Evolutionary conservation across 805 yeast genomes (phyloP).

Genomic region (Sugiyamaella floridensis): DNA sequence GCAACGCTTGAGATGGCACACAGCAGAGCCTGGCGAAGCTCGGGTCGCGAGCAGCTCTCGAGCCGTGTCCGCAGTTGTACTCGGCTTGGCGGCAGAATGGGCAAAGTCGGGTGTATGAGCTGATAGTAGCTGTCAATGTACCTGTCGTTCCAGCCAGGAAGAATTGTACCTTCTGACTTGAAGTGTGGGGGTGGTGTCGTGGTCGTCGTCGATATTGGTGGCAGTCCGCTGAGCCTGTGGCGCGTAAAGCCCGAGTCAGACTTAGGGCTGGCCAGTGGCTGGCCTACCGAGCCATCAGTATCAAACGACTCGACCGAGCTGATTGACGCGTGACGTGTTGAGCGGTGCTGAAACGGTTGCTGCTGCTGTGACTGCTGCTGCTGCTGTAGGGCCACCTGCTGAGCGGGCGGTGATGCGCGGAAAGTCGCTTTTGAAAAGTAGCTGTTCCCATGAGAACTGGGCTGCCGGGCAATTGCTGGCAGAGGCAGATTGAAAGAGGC

Average conservation of each 20-base stretch:
- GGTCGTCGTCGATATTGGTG: background rate
- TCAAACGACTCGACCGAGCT: conserved; percentile 12
- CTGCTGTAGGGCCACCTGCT: background rate
- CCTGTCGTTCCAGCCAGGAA: conserved; percentile 25
- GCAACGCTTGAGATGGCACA: conserved; percentile 11
- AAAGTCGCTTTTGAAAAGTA: conserved; percentile 13
- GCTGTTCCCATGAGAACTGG: conserved; percentile 3
- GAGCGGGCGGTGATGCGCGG: background rate
- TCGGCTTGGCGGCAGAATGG: conserved; percentile 32
- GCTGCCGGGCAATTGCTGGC: background rate
- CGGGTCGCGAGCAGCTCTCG: conserved; percentile 20
- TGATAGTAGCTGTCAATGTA: conserved; percentile 33
- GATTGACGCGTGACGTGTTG: conserved; percentile 9
- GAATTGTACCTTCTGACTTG: background rate
- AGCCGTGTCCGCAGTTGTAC: conserved; percentile 28
- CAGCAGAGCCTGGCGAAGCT: conserved; percentile 25
- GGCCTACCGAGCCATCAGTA: background rate
- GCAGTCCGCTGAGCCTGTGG: background rate
- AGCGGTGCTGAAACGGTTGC: background rate
- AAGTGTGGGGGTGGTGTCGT: background rate
- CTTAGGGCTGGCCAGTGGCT: background rate
- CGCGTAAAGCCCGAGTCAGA: conserved; percentile 1
- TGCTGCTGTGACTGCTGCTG: background rate
- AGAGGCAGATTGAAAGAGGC: conserved; percentile 7
- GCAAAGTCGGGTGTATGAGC: conserved; percentile 33